A percentile compares a stretch with the other conserved stretches of the same genome.
phyloP scores from a whole-genome alignment of 768 basidiomycete species.

The Pleurotus platypus region DNA sequence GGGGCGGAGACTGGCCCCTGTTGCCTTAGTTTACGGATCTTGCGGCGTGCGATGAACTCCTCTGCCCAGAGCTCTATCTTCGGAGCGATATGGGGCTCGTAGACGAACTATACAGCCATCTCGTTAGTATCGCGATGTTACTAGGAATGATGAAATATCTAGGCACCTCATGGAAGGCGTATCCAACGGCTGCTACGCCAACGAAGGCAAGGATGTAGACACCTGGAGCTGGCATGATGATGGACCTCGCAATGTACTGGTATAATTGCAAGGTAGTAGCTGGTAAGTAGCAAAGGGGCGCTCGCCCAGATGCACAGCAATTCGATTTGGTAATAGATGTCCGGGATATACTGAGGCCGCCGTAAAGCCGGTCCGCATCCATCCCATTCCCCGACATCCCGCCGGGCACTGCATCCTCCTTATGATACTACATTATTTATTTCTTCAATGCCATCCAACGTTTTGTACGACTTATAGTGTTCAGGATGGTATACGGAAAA shows the following conservation, averaged over 20 bases:
- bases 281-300: neutral
- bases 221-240: conserved; percentile 34
- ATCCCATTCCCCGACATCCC: neutral
- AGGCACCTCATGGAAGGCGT: conserved; percentile 58
- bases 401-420: no score
- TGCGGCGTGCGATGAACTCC: conserved; percentile 30
- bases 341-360: neutral
- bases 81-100: conserved; percentile 68
- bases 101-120: conserved; percentile 47
- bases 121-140: conserved; percentile 17
- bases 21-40: conserved; percentile 26
- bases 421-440: no score
- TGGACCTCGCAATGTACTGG: neutral
- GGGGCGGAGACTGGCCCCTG: conserved; percentile 17
- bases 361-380: conserved; percentile 6
- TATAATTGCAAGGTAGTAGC: neutral
- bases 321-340: neutral
- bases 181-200: conserved; percentile 43
- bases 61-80: conserved; percentile 47
- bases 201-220: conserved; percentile 51
- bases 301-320: neutral
- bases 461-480: no score
- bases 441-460: no score
- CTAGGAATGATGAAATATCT: conserved; percentile 3
- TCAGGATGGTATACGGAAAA: no score